Evolutionary conservation across 176 grass and related monocot species (phyloP), one percentile per base, ranked within the genome.

Genomic region (Phoenix dactylifera): DNA sequence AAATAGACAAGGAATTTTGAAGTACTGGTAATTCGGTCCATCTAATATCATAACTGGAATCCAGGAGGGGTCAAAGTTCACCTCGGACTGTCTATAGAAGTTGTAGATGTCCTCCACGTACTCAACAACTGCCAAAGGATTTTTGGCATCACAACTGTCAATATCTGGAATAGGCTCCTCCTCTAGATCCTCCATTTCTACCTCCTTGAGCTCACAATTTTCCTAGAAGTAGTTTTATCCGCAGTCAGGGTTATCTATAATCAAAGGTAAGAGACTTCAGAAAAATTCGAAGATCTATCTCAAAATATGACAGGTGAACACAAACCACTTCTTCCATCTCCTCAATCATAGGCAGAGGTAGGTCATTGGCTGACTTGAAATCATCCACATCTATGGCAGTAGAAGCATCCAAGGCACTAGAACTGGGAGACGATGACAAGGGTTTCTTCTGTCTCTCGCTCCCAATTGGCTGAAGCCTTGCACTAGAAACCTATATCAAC

Each of bases 91-190:
- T 68, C 73, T 84, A 70, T 95, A 95, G 67, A 89, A 95, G 51
- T 60, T 79, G 68, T 89, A 89, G 50, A 95, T 83, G 9, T 89
- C 82, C 51, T 89, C 76, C 22, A 86, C 70, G 35, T 86, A 95
- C 57, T 95, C 90, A 65, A 81, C 90, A 1, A 86, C 83, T 25
- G 85, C 90, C 15, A 95, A 63, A 63, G 88, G 82, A 28, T 95
- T 83, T 57, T 52, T 63, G 51, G 63, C 50, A 86, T 95, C 85
- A 68, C 59, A 56, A 10, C 61, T 67, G 75, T 89, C 79, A 44
- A 95, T 86, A 68, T 95, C 67, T 24, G 17, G 18, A 22, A 49
- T 2, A 1, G n/a, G 6, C 32, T 44, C 17, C 25, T 18, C 32
- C 6, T 32, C 60, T 9, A 22, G 16, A 62, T 62, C 32, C 17